Percentiles rank a stretch among this genome's conserved stretches.
Conservation (phyloP, 768 basidiomycete species). For the Paxillus involutus region DNA sequence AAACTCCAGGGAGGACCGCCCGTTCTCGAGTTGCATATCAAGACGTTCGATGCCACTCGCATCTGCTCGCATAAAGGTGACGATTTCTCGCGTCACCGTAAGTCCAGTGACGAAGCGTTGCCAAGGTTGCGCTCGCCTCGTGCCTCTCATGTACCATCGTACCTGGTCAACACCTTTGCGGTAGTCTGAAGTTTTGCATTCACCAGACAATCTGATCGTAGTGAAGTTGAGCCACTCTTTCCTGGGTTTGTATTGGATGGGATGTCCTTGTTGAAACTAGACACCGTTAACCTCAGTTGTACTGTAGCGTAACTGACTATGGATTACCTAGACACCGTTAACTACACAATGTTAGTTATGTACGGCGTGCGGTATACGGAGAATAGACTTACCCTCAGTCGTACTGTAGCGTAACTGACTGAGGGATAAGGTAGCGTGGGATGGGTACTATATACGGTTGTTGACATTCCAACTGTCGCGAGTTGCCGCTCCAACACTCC, state of each 20-base stretch:
- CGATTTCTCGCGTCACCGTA: background rate
- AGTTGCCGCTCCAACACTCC: no score
- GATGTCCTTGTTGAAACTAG: no score
- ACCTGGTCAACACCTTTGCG: background rate
- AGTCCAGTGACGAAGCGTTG: background rate
- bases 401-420: no score
- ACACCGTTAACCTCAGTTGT: no score
- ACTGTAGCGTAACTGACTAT: no score
- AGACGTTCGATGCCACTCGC: background rate
- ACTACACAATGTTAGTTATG: no score
- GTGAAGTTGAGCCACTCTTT: conserved; percentile 4
- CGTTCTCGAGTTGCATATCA: background rate
- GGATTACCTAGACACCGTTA: no score
- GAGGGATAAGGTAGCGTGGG: no score
- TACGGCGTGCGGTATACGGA: no score
- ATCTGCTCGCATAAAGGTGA: conserved; percentile 1
- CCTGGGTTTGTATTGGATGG: background rate
- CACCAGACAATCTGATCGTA: background rate
- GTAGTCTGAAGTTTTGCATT: background rate
- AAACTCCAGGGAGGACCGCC: conserved; percentile 1
- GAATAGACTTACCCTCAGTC: no score
- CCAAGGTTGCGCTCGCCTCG: conserved; percentile 3
- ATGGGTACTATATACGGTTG: no score
- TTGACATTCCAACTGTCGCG: no score
- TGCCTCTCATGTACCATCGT: conserved; percentile 7